phyloP scores from a whole-genome alignment of 306 rosid genomes.

The Castanea mollissima region DNA sequence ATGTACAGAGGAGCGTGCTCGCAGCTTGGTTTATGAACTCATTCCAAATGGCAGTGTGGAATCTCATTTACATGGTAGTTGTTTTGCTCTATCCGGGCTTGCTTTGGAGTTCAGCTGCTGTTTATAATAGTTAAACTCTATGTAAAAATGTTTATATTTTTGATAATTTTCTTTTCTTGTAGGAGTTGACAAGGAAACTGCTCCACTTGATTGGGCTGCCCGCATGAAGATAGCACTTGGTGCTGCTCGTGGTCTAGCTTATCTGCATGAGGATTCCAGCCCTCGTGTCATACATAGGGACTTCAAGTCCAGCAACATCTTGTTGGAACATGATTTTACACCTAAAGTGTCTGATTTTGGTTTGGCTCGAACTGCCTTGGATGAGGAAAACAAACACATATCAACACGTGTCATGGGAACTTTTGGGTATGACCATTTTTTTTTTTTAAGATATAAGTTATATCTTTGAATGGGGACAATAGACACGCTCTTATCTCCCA shows the following conservation, averaged over 20 bases:
- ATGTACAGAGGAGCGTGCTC: slow-evolving; percentile 67
- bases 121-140: slow-evolving; percentile 12
- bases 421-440: slow-evolving; percentile 64
- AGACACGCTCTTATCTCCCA: not conserved
- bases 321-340: slow-evolving; percentile 86
- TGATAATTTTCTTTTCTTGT: slow-evolving; percentile 22
- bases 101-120: slow-evolving; percentile 3
- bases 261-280: slow-evolving; percentile 95
- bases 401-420: slow-evolving; percentile 99
- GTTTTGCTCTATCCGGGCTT: slow-evolving; percentile 6
- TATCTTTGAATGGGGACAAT: not conserved
- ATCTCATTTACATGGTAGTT: slow-evolving; percentile 90
- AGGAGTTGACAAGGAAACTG: slow-evolving; percentile 73
- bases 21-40: slow-evolving; percentile 92
- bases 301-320: slow-evolving; percentile 91
- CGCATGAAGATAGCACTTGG: slow-evolving; percentile 96
- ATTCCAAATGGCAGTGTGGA: slow-evolving; percentile 97
- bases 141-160: slow-evolving; percentile 6
- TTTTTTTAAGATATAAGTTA: not conserved
- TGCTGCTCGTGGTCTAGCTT: slow-evolving; percentile 92
- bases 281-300: slow-evolving; percentile 97
- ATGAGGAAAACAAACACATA: slow-evolving; percentile 77
- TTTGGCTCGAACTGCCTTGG: slow-evolving; percentile 86
- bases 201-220: slow-evolving; percentile 74
- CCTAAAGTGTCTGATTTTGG: slow-evolving; percentile 99